Conservation (phyloP, 1,139 yeast genomes). For the Protomyces inundatus region DNA sequence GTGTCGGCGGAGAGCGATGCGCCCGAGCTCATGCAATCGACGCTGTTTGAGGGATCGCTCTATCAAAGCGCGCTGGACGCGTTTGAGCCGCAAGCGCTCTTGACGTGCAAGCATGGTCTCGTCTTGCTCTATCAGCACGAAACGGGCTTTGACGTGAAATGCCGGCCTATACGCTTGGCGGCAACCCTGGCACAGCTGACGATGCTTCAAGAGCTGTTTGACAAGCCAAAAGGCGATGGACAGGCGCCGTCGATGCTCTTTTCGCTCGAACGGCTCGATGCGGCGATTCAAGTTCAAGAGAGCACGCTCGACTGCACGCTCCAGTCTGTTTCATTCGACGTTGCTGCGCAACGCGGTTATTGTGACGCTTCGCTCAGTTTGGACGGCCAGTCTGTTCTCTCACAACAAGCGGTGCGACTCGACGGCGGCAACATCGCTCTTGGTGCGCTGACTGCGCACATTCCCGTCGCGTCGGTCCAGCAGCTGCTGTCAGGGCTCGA, state of each 20-base stretch:
- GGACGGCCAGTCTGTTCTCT: neutral
- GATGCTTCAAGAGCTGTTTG: neutral
- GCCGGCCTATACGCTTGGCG: neutral
- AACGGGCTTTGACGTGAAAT: neutral
- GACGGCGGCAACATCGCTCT: neutral
- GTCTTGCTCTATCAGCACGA: neutral
- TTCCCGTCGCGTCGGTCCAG: neutral
- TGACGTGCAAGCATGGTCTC: neutral
- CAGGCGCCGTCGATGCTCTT: neutral
- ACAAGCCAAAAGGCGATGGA: neutral
- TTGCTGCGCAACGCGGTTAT: neutral
- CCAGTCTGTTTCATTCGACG: neutral
- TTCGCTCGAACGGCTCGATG: neutral
- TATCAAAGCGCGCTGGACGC: conserved; percentile 19
- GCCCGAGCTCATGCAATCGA: conserved; percentile 13
- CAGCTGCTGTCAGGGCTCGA: neutral
- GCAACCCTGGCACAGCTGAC: neutral
- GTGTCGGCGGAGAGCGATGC: conserved; percentile 2
- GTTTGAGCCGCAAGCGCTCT: neutral
- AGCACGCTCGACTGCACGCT: neutral
- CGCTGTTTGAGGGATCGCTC: conserved; percentile 10
- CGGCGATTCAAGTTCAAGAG: neutral
- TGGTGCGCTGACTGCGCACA: neutral
- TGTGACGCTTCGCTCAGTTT: neutral
- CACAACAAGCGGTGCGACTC: neutral